phyloP scores from a whole-genome alignment of 2,329 filamentous ascomycete species.

The Cercospora beticola region DNA sequence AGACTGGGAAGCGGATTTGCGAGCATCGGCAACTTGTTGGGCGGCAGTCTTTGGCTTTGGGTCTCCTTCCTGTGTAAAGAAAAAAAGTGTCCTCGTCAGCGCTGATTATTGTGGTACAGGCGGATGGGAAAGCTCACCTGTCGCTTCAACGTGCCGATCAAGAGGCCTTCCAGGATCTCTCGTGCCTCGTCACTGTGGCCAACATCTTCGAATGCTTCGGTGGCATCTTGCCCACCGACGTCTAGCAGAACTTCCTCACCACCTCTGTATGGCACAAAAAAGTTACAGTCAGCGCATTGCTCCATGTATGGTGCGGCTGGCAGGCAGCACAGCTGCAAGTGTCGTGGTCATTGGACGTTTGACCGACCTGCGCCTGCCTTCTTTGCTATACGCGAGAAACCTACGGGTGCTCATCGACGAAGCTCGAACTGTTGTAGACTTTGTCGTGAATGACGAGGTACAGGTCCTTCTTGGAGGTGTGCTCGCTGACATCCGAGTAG shows the following conservation, averaged over 20 bases:
- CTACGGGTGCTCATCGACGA: constrained; percentile 95
- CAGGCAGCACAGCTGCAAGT: constrained; percentile 1
- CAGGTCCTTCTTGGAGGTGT: constrained; percentile 92
- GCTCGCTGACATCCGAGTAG: constrained; percentile 76
- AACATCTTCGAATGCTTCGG: constrained; percentile 98
- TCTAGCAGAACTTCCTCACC: constrained; percentile 98
- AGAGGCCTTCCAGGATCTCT: constrained; percentile 79
- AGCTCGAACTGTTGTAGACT: constrained; percentile 85
- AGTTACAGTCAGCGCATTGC: constrained; percentile 10
- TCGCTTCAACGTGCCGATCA: constrained; percentile 77
- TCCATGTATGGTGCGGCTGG: not conserved
- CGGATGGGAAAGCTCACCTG: constrained; percentile 56
- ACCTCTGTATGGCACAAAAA: constrained; percentile 59
- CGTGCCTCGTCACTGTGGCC: constrained; percentile 98
- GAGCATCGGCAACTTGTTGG: constrained; percentile 52
- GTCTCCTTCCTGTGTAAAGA: constrained; percentile 65
- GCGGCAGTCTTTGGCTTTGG: constrained; percentile 65
- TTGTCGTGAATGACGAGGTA: constrained; percentile 93
- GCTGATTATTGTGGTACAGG: not conserved
- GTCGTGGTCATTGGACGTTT: not conserved
- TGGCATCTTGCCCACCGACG: constrained; percentile 91
- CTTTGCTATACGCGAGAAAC: constrained; percentile 37
- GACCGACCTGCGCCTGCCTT: not conserved
- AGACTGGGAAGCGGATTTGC: constrained; percentile 45
- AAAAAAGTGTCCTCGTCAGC: not conserved